These are phyloP conservation scores for Neurospora sp. DNA, from an alignment of 495 filamentous ascomycete genomes.

Conservation along the genomic window DNA sequence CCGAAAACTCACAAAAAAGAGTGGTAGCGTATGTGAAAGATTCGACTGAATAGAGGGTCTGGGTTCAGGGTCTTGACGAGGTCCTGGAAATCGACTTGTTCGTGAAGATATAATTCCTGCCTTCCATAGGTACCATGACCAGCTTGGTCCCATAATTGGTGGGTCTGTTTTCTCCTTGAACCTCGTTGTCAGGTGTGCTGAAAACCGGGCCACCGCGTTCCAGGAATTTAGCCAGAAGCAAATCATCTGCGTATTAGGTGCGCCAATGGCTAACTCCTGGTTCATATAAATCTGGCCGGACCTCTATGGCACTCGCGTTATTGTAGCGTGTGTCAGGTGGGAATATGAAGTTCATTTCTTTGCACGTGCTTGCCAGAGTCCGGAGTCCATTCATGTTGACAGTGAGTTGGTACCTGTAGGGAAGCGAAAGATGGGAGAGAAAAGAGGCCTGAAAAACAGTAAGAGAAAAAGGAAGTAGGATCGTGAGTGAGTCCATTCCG, in stretches of 20 bases:
- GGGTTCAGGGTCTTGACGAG: background rate
- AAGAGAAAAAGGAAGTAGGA: fast-evolving
- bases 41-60: background rate
- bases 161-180: background rate
- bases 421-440: background rate
- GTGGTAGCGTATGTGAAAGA: background rate
- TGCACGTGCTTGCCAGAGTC: background rate
- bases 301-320: background rate
- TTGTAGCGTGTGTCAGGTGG: background rate
- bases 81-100: background rate
- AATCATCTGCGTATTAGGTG: background rate
- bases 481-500: background rate
- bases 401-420: background rate
- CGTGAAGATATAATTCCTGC: background rate
- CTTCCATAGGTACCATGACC: background rate
- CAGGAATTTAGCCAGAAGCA: background rate
- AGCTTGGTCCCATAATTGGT: background rate
- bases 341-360: background rate
- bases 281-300: background rate
- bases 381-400: background rate
- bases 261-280: background rate
- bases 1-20: background rate
- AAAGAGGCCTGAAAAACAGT: background rate
- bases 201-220: background rate
- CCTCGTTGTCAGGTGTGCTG: background rate